Evolutionary conservation across 805 yeast species (phyloP), one percentile per base, ranked within the genome.

Genomic region (Diddensiella santjacobensis): DNA sequence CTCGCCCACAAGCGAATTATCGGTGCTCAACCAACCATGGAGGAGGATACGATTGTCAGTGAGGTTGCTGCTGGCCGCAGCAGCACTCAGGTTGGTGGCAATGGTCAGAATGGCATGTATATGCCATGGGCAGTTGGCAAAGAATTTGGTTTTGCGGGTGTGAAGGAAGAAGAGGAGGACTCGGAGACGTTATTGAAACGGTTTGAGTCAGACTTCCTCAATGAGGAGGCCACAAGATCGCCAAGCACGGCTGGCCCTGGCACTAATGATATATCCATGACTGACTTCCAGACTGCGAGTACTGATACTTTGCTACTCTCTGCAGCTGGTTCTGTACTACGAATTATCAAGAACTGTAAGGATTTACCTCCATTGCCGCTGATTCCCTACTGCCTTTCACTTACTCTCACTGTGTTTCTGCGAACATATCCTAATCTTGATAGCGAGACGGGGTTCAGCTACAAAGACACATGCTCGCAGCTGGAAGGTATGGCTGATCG

Each of bases 341-440:
- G 53, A 10, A 63, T 64, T 15, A 50, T 63, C 38, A 52, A 53
- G 30, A 50, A 56, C 15, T 47, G 54, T 6, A 46, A 48, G 3
- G 52, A 50, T 10, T 53, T 65, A 19, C 65, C 69, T 1, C 66
- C 67, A 1, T 45, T 65, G 11, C 68, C 69, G 2, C 49, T 60
- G n/a, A 55, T 65, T 6, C 70, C 70, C 8, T 65, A 66, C 48
- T 60, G 64, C 10, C 64, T 62, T 4, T 63, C 69, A 3, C 54
- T 66, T 17, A 65, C 70, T 3, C 42, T 66, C 47, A 62, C 70
- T 1, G 70, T 66, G n/a, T 65, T 64, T 46, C 50, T 65, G 38
- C 49, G 69, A 18, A 58, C 63, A 22, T 65, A 49, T 33, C 68
- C 68, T 17, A 50, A 56, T 3, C 42, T 20, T 11, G 62, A 59